These are phyloP conservation scores for Periconia macrospinosa DNA, from an alignment of 2,329 filamentous ascomycete genomes.

Conservation along the genomic window DNA sequence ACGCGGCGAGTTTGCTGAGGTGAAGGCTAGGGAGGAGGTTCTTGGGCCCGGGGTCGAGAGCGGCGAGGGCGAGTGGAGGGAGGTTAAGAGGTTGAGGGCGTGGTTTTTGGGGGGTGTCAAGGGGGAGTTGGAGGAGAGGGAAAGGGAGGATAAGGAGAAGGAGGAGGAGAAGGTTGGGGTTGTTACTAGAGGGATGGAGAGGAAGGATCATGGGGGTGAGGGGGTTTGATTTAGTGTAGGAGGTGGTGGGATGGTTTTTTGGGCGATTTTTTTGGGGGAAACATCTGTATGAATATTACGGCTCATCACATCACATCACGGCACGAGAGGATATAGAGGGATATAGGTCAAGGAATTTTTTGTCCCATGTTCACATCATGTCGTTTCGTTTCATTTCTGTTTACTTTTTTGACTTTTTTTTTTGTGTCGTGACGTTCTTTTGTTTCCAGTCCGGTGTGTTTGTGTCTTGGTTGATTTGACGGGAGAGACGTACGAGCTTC, in stretches of 20 bases:
- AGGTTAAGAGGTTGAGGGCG: slow-evolving; percentile 42
- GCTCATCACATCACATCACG: neutral
- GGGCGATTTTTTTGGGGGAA: neutral
- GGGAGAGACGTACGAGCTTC: neutral
- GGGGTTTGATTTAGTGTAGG: neutral
- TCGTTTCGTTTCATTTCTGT: neutral
- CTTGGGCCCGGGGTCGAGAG: slow-evolving; percentile 51
- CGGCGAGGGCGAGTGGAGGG: slow-evolving; percentile 48
- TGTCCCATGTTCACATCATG: neutral
- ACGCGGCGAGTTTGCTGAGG: slow-evolving; percentile 29
- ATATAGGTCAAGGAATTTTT: neutral
- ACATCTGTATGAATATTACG: no score
- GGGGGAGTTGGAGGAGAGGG: slow-evolving; percentile 18
- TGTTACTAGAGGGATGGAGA: slow-evolving; percentile 17
- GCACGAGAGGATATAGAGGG: neutral
- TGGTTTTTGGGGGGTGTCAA: slow-evolving; percentile 41
- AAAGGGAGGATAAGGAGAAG: slow-evolving; percentile 6
- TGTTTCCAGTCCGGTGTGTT: neutral
- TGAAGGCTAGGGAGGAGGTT: slow-evolving; percentile 44
- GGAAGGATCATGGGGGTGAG: slow-evolving; percentile 1
- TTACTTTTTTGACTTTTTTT: neutral
- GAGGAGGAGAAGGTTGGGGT: slow-evolving; percentile 17
- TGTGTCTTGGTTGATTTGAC: neutral
- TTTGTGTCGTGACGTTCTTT: no score
- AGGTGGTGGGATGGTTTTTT: neutral